Evolutionary conservation across 2,329 filamentous ascomycete species (phyloP).

Genomic region (Fusarium mexicanum): DNA sequence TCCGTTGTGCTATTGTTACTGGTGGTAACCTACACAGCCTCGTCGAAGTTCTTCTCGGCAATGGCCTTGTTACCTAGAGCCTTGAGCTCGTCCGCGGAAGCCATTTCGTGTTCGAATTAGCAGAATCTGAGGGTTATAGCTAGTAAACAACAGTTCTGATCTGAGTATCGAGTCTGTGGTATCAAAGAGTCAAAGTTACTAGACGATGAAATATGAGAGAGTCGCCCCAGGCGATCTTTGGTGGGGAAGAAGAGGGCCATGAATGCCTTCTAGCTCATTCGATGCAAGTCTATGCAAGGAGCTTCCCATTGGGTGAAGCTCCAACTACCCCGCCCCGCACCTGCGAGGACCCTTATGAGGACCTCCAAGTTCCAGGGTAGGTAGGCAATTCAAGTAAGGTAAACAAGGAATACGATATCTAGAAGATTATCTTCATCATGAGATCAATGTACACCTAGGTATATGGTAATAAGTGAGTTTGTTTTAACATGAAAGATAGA

Average conservation of each 20-base stretch:
- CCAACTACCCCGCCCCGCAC: conserved; percentile 18
- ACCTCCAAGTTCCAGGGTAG: conserved; percentile 34
- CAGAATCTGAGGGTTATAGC: conserved; percentile 16
- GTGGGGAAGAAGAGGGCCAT: conserved; percentile 46
- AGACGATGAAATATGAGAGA: conserved; percentile 30
- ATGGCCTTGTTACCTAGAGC: conserved; percentile 99
- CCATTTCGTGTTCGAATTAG: conserved; percentile 52
- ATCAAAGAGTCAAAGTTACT: conserved; percentile 31
- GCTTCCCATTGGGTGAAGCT: conserved; percentile 45
- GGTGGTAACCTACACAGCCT: conserved; percentile 80
- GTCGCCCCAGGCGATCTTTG: conserved; percentile 39
- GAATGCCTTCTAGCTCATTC: conserved; percentile 56
- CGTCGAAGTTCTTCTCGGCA: conserved; percentile 94
- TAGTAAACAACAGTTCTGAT: conserved; percentile 13
- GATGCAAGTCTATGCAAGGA: conserved; percentile 47
- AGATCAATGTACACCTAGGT: not conserved
- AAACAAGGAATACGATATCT: conserved; percentile 8
- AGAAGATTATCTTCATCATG: conserved; percentile 20
- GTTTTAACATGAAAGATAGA: no score
- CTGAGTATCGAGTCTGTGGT: conserved; percentile 15
- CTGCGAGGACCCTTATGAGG: conserved; percentile 25
- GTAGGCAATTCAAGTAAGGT: conserved; percentile 6
- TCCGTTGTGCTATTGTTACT: not conserved
- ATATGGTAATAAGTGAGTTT: no score
- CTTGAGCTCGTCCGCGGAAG: conserved; percentile 83